phyloP scores from a whole-genome alignment of 2,329 filamentous ascomycete genomes.

The Trichoderma sp. region DNA sequence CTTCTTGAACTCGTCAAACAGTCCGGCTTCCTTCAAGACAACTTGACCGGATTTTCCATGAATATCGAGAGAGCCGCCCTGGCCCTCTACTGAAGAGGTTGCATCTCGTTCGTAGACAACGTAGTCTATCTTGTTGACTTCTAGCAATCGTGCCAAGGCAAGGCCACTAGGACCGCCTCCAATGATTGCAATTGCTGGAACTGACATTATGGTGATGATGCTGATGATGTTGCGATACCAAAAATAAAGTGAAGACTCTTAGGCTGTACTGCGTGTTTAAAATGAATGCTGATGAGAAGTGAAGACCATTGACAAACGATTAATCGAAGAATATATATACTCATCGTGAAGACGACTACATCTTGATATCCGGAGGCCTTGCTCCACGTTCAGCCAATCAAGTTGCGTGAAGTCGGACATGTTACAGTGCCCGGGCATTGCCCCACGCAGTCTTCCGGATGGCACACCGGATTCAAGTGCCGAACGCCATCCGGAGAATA shows the following conservation, averaged over 20 bases:
- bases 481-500: not conserved
- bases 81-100: slow-evolving; percentile 43
- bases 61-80: slow-evolving; percentile 58
- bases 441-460: not conserved
- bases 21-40: slow-evolving; percentile 51
- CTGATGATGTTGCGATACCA: not conserved
- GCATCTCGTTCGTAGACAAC: slow-evolving; percentile 53
- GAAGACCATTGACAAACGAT: not conserved
- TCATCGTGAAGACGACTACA: not conserved
- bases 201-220: not conserved
- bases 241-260: not conserved
- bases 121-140: slow-evolving; percentile 46
- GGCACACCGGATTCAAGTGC: not conserved
- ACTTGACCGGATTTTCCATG: slow-evolving; percentile 53
- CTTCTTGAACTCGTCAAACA: slow-evolving; percentile 53
- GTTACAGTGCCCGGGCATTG: not conserved
- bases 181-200: slow-evolving; percentile 45
- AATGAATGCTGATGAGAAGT: not conserved
- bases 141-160: slow-evolving; percentile 52
- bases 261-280: not conserved
- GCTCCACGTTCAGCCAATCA: not conserved
- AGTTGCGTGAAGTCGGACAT: not conserved
- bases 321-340: not conserved
- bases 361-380: not conserved
- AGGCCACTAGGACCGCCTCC: slow-evolving; percentile 46